phyloP scores from a whole-genome alignment of 2,329 filamentous ascomycete genomes.

The Thelonectria rubi region DNA sequence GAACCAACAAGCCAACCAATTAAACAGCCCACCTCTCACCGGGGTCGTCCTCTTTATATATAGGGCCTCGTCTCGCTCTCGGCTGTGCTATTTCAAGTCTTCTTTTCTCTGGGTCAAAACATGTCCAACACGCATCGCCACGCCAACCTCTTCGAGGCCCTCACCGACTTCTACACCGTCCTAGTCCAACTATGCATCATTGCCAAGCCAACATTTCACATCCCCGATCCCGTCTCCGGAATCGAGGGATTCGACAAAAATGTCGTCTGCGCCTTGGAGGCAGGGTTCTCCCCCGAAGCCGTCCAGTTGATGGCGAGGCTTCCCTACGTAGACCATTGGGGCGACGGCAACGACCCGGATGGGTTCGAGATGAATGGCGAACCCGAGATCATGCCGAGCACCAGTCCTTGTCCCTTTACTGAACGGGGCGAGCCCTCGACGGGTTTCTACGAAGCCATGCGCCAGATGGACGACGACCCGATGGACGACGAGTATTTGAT shows the following conservation, averaged over 20 bases:
- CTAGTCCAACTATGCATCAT: conserved; percentile 2
- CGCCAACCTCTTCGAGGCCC: conserved; percentile 1
- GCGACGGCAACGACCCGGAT: neutral
- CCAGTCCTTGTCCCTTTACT: neutral
- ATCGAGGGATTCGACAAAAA: neutral
- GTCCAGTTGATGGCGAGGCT: conserved; percentile 1
- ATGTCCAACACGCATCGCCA: neutral
- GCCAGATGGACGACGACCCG: conserved; percentile 5
- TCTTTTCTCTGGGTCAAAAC: too few relatives aligned
- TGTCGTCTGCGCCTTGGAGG: neutral
- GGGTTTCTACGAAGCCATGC: neutral
- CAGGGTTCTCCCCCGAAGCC: conserved; percentile 7
- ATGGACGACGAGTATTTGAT: conserved; percentile 3
- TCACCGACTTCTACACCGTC: conserved; percentile 6
- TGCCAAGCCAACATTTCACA: neutral
- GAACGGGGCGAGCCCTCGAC: neutral
- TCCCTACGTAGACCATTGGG: neutral
- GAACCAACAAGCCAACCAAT: too few relatives aligned
- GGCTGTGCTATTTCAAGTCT: too few relatives aligned
- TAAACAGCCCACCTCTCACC: too few relatives aligned
- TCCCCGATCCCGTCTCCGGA: neutral
- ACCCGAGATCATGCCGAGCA: conserved; percentile 10
- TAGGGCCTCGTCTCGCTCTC: too few relatives aligned
- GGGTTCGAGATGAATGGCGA: neutral
- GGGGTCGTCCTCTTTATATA: too few relatives aligned